Base-by-base conservation (phyloP, 2,329 filamentous ascomycete genomes). In the Cryoendolithus antarcticus region DNA sequence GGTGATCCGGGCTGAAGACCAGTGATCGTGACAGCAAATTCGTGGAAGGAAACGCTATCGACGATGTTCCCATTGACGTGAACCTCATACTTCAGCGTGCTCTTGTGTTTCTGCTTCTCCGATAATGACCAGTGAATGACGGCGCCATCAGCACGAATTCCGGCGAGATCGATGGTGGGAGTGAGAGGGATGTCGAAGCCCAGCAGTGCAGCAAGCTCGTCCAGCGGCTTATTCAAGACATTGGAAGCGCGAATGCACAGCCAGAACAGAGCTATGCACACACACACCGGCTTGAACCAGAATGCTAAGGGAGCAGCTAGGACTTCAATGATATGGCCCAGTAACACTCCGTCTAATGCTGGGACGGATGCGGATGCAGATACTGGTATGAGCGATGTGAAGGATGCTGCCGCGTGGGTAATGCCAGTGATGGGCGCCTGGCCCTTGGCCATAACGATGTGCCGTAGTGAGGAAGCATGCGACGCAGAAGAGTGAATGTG, bases 111-210 rank as follows among this genome's bases (percentile, higher is more conserved):
- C 40, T 48, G 51, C 41, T 51, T 51, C 29, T 55, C 52, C 9
- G 54, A 51, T 8, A 57, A 35, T n/a, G 86, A 85, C 91, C 91
- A 98, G 60, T 88, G 86, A 32, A 98, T 71, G 24, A 88, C 83
- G 27, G 93, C 83, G 41, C 86, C 84, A 58, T 93, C 84, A 21
- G 84, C 73, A 50, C 82, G 83, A 52, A 98, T 91, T 46, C 83
- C 86, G 40, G 89, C 86, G 28, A 98, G 75, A 38, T 86, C 93
- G 31, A 96, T 82, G 57, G 88, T 79, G 38, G 91, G 91, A 15
- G 85, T 73, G 46, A 86, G 80, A 44, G 91, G 91, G 37, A 98
- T 89, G 57, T 98, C 91, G 58, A 96, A 80, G 43, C 89, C 88
- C 35, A 98, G 77, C 36, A 95, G 84, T 51, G 80, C 80, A 53